Evolutionary conservation across 192 early-diverging fungal genomes (phyloP).

Genomic region (Linnemannia hyalina): DNA sequence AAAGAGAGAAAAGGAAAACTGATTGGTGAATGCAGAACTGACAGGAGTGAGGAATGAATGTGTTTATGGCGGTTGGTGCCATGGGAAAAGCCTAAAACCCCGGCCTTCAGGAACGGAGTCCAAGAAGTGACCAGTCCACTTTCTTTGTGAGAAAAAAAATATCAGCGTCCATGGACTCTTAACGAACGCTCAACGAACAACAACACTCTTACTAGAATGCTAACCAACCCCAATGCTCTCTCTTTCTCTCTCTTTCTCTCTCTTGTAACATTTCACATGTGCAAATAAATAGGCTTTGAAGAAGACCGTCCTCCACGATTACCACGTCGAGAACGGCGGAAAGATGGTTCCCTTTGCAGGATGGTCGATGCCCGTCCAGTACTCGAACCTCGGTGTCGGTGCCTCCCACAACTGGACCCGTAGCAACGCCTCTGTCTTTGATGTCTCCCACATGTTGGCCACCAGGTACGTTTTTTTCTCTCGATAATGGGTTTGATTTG

Average conservation of each 20-base stretch:
- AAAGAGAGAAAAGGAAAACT: no score
- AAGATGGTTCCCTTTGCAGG: constrained; percentile 99
- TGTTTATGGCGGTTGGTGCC: no score
- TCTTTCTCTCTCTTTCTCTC: not conserved
- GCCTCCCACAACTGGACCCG: constrained; percentile 93
- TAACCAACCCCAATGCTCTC: no score
- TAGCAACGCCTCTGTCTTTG: constrained; percentile 92
- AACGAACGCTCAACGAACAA: no score
- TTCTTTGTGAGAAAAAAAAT: no score
- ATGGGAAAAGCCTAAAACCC: no score
- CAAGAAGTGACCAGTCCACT: no score
- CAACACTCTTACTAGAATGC: no score
- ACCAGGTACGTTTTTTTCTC: constrained; percentile 68
- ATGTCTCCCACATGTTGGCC: constrained; percentile 99
- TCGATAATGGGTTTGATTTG: not conserved
- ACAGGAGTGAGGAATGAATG: no score
- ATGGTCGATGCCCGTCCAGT: constrained; percentile 97
- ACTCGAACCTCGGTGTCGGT: constrained; percentile 85
- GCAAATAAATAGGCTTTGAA: constrained; percentile 59
- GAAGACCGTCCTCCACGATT: constrained; percentile 91
- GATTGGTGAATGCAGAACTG: no score
- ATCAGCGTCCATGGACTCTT: no score
- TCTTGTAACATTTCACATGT: not conserved
- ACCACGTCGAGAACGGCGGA: constrained; percentile 91
- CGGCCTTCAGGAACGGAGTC: no score